phyloP scores from a whole-genome alignment of 345 rosid genomes.

The Hypericum perforatum region DNA sequence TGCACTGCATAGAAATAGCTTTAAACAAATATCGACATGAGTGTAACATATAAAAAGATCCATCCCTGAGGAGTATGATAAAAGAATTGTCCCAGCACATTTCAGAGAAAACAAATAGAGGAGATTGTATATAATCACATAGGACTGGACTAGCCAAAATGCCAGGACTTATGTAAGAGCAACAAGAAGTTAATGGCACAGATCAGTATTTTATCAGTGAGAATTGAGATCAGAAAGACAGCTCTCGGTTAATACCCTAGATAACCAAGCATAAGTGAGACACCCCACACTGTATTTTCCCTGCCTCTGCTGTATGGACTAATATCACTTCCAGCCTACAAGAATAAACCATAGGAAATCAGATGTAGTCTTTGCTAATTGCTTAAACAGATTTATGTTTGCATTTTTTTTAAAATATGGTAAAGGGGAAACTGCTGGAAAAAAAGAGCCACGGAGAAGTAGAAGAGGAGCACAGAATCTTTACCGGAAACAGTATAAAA shows the following conservation, averaged over 20 bases:
- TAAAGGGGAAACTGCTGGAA: not conserved
- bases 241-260: constrained; percentile 54
- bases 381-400: too few relatives aligned
- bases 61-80: too few relatives aligned
- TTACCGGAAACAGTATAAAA: constrained; percentile 87
- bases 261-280: constrained; percentile 80
- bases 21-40: too few relatives aligned
- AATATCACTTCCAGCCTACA: constrained; percentile 72
- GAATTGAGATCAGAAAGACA: not conserved
- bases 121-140: too few relatives aligned
- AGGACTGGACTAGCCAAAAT: too few relatives aligned
- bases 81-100: too few relatives aligned
- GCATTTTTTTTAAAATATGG: not conserved
- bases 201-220: constrained; percentile 3
- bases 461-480: not conserved
- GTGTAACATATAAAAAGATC: too few relatives aligned
- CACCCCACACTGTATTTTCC: constrained; percentile 93
- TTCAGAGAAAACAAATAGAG: too few relatives aligned
- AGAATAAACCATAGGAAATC: constrained; percentile 12
- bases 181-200: not conserved
- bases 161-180: too few relatives aligned
- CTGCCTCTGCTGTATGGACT: constrained; percentile 81
- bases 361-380: not conserved
- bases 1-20: too few relatives aligned
- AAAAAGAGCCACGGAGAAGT: not conserved